Percentiles rank a stretch among this genome's conserved stretches.
These are phyloP conservation scores for Mortierella sp. DNA, from an alignment of 371 early-diverging fungal genomes.

Conservation along the genomic window DNA sequence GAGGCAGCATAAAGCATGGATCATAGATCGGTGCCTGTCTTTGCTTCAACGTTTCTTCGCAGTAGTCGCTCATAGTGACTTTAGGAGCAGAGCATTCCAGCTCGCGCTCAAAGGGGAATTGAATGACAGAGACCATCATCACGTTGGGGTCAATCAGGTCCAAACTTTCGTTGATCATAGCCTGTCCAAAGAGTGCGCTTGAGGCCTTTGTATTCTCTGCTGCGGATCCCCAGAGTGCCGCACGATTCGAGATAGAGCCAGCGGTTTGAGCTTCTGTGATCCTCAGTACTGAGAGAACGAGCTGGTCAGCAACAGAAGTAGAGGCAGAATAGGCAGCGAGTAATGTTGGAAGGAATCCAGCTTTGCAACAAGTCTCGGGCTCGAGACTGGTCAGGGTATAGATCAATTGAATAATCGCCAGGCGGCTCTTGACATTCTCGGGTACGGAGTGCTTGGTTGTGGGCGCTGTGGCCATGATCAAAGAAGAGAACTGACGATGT, in stretches of 20 bases:
- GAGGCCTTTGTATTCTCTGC: slow-evolving; percentile 58
- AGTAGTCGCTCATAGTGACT: slow-evolving; percentile 20
- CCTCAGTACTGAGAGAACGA: slow-evolving; percentile 63
- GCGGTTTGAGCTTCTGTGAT: slow-evolving; percentile 65
- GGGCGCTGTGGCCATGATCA: slow-evolving; percentile 48
- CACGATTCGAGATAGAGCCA: slow-evolving; percentile 61
- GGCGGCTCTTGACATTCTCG: slow-evolving; percentile 56
- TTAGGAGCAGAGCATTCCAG: slow-evolving; percentile 24
- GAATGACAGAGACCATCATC: slow-evolving; percentile 75
- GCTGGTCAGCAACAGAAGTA: slow-evolving; percentile 61
- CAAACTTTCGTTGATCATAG: slow-evolving; percentile 68
- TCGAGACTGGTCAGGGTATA: slow-evolving; percentile 62
- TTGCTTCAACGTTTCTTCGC: slow-evolving; percentile 17
- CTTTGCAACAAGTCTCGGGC: slow-evolving; percentile 59
- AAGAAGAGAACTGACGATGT: slow-evolving; percentile 43
- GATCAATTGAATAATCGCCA: slow-evolving; percentile 63
- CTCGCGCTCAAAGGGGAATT: slow-evolving; percentile 64
- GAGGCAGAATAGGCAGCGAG: slow-evolving; percentile 72
- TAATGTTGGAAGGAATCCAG: slow-evolving; percentile 65
- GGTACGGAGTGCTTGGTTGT: slow-evolving; percentile 37
- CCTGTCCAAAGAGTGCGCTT: slow-evolving; percentile 54
- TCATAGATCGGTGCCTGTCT: slow-evolving; percentile 65
- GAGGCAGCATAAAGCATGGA: slow-evolving; percentile 77
- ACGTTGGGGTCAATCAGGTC: slow-evolving; percentile 71
- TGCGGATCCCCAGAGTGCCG: slow-evolving; percentile 69